phyloP scores from a whole-genome alignment of 805 yeast genomes.

The Lipomyces yamadae region DNA sequence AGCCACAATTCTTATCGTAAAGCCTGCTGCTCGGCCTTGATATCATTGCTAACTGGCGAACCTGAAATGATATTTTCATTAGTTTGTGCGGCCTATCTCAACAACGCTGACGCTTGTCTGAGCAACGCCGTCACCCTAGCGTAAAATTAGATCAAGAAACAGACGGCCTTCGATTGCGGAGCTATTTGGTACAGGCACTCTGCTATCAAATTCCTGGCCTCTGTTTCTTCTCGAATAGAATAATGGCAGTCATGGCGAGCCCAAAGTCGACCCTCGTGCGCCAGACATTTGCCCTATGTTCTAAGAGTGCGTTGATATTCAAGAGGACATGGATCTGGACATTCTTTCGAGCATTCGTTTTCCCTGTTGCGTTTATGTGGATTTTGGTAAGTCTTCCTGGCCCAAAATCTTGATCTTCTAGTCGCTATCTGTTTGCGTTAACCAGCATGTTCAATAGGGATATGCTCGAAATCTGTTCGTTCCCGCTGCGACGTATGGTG shows the following conservation, averaged over 20 bases:
- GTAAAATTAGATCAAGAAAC: not conserved
- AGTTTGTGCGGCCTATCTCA: not conserved
- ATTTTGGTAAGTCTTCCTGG: conserved; percentile 41
- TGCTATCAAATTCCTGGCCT: not conserved
- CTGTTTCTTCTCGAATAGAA: not conserved
- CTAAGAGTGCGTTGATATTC: conserved; percentile 30
- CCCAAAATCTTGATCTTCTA: not conserved
- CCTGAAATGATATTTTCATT: not conserved
- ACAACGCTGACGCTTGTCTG: not conserved
- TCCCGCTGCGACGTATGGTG: conserved; percentile 44
- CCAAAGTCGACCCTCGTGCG: conserved; percentile 23
- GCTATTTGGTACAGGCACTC: not conserved
- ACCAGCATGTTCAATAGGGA: conserved; percentile 36
- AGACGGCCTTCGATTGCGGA: not conserved
- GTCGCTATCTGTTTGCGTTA: not conserved
- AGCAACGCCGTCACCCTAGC: not conserved
- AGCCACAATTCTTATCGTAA: not conserved
- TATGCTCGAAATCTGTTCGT: conserved; percentile 45
- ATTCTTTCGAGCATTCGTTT: conserved; percentile 42
- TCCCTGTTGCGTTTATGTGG: conserved; percentile 45
- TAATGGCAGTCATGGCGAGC: not conserved
- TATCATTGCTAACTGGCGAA: not conserved
- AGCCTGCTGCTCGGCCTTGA: not conserved
- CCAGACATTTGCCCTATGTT: conserved; percentile 35
- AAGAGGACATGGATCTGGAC: conserved; percentile 45